Evolutionary conservation across 2,329 filamentous ascomycete species (phyloP).

Genomic region (Talaromyces albobiverticillius): DNA sequence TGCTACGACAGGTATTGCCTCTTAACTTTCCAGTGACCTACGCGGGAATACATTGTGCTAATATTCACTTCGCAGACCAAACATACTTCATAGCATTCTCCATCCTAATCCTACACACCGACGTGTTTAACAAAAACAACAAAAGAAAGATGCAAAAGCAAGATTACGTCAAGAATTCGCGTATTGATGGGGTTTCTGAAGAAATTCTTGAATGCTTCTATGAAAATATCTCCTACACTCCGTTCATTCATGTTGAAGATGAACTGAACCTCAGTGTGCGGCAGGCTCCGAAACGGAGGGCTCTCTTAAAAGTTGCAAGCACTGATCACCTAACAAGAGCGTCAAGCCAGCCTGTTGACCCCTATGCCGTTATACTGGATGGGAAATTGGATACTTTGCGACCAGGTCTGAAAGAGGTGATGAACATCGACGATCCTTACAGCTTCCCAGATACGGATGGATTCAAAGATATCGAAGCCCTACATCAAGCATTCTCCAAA

Average conservation of each 20-base stretch:
- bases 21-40: not conserved
- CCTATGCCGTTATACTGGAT: conserved; percentile 91
- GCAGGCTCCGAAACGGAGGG: conserved; percentile 69
- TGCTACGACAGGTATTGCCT: conserved; percentile 60
- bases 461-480: conserved; percentile 72
- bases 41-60: not conserved
- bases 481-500: conserved; percentile 86
- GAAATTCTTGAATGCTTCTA: conserved; percentile 96
- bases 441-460: conserved; percentile 75
- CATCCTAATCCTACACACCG: conserved; percentile 90
- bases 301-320: conserved; percentile 64
- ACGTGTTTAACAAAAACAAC: conserved; percentile 99
- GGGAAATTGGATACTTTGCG: conserved; percentile 78
- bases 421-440: conserved; percentile 89
- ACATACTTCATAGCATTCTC: conserved; percentile 99
- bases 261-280: conserved; percentile 72
- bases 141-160: conserved; percentile 97
- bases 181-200: conserved; percentile 85
- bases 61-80: conserved; percentile 58
- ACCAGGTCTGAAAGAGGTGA: conserved; percentile 85
- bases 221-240: conserved; percentile 97
- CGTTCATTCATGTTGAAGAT: conserved; percentile 96
- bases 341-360: conserved; percentile 83
- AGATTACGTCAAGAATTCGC: conserved; percentile 94
- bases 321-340: conserved; percentile 63